A percentile compares a stretch with the other conserved stretches of the same genome.
phyloP scores from a whole-genome alignment of 2,329 filamentous ascomycete species.

The Fusarium armeniacum region DNA sequence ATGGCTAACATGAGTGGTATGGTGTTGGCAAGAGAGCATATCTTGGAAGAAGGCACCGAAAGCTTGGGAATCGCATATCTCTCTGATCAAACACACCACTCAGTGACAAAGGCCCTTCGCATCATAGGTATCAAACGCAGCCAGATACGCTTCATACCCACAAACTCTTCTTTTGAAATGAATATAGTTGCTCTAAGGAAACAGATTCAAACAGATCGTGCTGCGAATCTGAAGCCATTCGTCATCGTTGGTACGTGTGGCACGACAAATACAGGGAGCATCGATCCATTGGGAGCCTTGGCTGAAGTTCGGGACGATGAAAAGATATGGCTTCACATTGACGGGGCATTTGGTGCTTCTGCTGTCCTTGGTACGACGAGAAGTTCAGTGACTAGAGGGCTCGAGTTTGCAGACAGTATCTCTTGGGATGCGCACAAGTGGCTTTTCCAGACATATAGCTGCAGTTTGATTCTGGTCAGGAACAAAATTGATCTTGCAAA shows the following conservation, averaged over 20 bases:
- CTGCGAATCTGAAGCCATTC: conserved; percentile 10
- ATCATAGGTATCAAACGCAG: conserved; percentile 3
- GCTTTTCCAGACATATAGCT: conserved; percentile 27
- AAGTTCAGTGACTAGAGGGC: neutral
- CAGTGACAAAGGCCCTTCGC: conserved; percentile 13
- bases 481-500: conserved; percentile 7
- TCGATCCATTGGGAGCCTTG: conserved; percentile 3
- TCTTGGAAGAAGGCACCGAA: conserved; percentile 7
- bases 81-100: conserved; percentile 25
- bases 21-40: conserved; percentile 13
- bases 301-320: conserved; percentile 6
- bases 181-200: neutral
- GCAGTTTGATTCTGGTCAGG: conserved; percentile 13
- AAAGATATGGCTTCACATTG: conserved; percentile 24
- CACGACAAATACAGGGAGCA: conserved; percentile 20
- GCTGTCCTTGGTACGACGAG: neutral
- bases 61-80: conserved; percentile 12
- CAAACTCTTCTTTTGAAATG: neutral
- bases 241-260: conserved; percentile 16
- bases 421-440: conserved; percentile 31
- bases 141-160: conserved; percentile 10
- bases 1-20: conserved; percentile 34
- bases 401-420: conserved; percentile 26
- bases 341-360: conserved; percentile 27
- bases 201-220: conserved; percentile 6